phyloP scores from a whole-genome alignment of 257 asterid genomes.

The Petrea volubilis region DNA sequence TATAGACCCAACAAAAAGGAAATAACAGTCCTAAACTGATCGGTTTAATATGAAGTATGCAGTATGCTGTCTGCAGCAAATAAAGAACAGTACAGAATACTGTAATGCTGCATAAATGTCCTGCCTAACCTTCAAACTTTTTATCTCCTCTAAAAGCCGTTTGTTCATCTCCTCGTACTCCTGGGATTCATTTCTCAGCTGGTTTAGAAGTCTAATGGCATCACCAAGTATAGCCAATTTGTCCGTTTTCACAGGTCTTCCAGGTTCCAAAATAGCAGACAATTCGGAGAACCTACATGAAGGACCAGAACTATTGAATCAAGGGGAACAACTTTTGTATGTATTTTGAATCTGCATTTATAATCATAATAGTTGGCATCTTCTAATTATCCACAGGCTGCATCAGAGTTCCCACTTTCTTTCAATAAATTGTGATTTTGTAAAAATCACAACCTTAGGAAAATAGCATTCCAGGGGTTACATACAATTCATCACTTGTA shows the following conservation, averaged over 20 bases:
- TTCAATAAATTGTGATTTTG: background rate
- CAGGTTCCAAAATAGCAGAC: conserved; percentile 66
- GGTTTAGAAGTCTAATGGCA: conserved; percentile 59
- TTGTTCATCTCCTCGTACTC: conserved; percentile 55
- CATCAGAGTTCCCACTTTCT: background rate
- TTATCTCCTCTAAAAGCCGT: conserved; percentile 73
- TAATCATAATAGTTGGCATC: background rate
- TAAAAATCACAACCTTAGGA: background rate
- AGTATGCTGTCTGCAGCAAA: background rate
- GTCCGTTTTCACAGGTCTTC: conserved; percentile 70
- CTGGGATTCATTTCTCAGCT: conserved; percentile 59
- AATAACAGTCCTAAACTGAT: background rate
- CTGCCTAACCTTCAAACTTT: conserved; percentile 59
- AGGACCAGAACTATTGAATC: conserved; percentile 6
- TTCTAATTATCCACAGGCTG: background rate
- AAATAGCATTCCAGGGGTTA: background rate
- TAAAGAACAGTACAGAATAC: background rate
- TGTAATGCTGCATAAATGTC: background rate
- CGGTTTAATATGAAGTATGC: background rate
- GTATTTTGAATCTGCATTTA: background rate
- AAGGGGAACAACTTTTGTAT: background rate
- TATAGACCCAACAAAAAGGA: background rate
- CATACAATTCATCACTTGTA: conserved; percentile 3
- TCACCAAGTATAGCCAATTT: conserved; percentile 71
- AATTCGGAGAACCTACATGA: conserved; percentile 65